Evolutionary conservation across 2,329 filamentous ascomycete genomes (phyloP).

Genomic region (Fusarium lateritium): DNA sequence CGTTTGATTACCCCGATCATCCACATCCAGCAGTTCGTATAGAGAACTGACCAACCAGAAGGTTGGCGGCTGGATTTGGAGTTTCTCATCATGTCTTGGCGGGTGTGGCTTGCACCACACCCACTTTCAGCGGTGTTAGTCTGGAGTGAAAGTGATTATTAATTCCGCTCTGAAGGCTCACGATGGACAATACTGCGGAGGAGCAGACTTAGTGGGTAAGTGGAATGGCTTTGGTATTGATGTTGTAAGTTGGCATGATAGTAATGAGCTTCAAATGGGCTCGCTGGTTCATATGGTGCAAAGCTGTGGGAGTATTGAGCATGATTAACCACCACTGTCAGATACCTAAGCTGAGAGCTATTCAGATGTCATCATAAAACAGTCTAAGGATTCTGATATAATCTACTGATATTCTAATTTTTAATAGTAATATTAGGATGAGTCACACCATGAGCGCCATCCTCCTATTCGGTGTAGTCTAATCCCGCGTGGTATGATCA

Average conservation of each 20-base stretch:
- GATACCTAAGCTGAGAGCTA: too few relatives aligned
- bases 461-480: too few relatives aligned
- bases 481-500: too few relatives aligned
- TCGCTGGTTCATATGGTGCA: background rate
- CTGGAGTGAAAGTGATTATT: slow-evolving; percentile 38
- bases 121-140: slow-evolving; percentile 12
- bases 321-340: background rate
- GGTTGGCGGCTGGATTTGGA: slow-evolving; percentile 8
- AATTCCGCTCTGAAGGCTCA: slow-evolving; percentile 35
- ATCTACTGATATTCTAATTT: too few relatives aligned
- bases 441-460: too few relatives aligned
- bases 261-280: background rate
- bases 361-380: too few relatives aligned
- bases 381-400: too few relatives aligned
- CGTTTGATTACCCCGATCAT: slow-evolving; percentile 33
- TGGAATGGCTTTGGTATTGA: background rate
- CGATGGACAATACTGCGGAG: slow-evolving; percentile 29
- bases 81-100: slow-evolving; percentile 38
- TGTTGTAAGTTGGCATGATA: background rate
- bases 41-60: slow-evolving; percentile 17
- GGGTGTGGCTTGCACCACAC: slow-evolving; percentile 39
- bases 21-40: slow-evolving; percentile 1
- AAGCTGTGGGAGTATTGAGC: background rate
- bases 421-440: too few relatives aligned
- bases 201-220: slow-evolving; percentile 43